phyloP scores from a whole-genome alignment of 1,139 yeast genomes.

The Pichia sp. region DNA sequence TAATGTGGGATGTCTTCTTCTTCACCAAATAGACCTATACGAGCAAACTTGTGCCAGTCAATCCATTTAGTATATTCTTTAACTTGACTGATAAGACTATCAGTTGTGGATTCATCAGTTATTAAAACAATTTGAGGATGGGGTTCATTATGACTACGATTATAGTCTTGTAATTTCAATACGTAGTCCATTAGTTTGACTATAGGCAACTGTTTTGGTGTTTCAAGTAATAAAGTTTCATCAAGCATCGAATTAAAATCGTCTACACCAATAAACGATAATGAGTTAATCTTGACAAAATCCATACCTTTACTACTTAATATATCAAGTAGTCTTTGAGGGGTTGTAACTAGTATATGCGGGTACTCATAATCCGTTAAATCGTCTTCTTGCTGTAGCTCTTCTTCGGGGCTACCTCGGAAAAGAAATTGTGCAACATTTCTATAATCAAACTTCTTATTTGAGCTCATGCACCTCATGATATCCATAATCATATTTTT shows the following conservation, averaged over 20 bases:
- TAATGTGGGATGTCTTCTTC: slow-evolving; percentile 19
- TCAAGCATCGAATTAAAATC: slow-evolving; percentile 28
- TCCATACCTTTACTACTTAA: slow-evolving; percentile 28
- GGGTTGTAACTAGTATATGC: slow-evolving; percentile 28
- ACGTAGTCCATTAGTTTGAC: slow-evolving; percentile 25
- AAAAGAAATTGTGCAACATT: slow-evolving; percentile 25
- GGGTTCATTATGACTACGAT: slow-evolving; percentile 24
- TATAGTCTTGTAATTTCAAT: slow-evolving; percentile 26
- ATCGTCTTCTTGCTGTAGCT: slow-evolving; percentile 20
- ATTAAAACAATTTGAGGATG: slow-evolving; percentile 26
- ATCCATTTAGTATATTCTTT: slow-evolving; percentile 25
- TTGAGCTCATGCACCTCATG: slow-evolving; percentile 7
- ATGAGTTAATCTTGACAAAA: slow-evolving; percentile 21
- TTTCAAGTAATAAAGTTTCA: slow-evolving; percentile 14
- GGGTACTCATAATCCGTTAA: slow-evolving; percentile 23
- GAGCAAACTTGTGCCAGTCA: slow-evolving; percentile 26
- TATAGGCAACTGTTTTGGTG: slow-evolving; percentile 19
- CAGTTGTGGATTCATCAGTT: slow-evolving; percentile 18
- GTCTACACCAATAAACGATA: slow-evolving; percentile 27
- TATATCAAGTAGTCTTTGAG: slow-evolving; percentile 29
- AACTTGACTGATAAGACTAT: slow-evolving; percentile 19
- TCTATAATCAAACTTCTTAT: slow-evolving; percentile 3
- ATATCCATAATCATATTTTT: slow-evolving; percentile 15
- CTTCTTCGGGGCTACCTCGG: slow-evolving; percentile 22
- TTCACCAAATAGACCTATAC: slow-evolving; percentile 21